Evolutionary conservation across 2,329 filamentous ascomycete species (phyloP).

Genomic region (Xylariaceae sp.): DNA sequence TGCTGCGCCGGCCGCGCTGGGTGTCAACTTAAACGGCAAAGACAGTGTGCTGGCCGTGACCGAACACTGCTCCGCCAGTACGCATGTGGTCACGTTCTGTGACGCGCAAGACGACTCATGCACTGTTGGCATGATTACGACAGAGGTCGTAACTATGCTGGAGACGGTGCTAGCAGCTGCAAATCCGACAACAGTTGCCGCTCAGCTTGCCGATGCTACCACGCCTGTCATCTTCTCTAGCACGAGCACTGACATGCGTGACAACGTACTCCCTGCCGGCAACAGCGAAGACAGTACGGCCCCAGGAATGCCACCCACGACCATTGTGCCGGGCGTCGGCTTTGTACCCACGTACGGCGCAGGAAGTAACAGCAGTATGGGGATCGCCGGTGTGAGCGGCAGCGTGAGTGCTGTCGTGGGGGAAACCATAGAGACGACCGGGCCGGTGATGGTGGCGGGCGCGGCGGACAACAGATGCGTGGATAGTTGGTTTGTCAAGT

Average conservation of each 20-base stretch:
- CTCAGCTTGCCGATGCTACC: not conserved
- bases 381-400: not conserved
- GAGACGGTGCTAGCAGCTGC: constrained; percentile 9
- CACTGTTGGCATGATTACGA: constrained; percentile 14
- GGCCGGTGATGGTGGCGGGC: not conserved
- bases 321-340: too few relatives aligned
- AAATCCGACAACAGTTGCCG: not conserved
- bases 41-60: constrained; percentile 5
- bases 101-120: constrained; percentile 17
- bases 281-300: not conserved
- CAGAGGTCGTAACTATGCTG: constrained; percentile 13
- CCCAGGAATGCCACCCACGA: not conserved
- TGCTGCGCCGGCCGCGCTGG: not conserved
- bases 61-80: constrained; percentile 13
- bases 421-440: not conserved
- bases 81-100: constrained; percentile 14
- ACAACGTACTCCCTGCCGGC: not conserved
- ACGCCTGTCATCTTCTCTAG: not conserved
- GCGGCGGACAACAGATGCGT: not conserved
- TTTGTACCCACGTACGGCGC: not conserved
- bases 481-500: not conserved
- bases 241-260: not conserved
- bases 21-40: not conserved
- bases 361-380: not conserved
- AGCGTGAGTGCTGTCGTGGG: not conserved